Evolutionary conservation across 1,139 yeast genomes (phyloP), one percentile per base, ranked within the genome.

Genomic region (Suhomyces anneliseae): DNA sequence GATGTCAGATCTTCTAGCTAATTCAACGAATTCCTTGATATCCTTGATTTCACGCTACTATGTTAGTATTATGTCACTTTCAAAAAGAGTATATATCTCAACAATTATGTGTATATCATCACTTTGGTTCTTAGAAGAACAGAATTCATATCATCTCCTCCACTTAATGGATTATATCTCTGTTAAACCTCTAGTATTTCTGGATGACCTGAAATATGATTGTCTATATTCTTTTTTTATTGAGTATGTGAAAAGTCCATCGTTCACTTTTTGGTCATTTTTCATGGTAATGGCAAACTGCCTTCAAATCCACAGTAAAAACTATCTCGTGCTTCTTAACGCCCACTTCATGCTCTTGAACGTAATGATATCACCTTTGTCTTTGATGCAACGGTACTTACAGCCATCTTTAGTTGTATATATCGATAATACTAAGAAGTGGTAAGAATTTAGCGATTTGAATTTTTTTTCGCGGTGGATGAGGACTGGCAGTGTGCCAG

Each of bases 1-100:
- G 74, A 93, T 92, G 83, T 92, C 99, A 70, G 92, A 82, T 85
- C 98, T 86, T 83, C 95, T 89, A 73, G 98, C 92, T 76, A 90
- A 87, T 80, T 90, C 97, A 77, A 93, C 92, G 83, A 93, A 90
- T 80, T 88, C 89, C 82, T 93, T 93, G 82, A 93, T 90, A 79
- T 92, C 97, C 73, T 89, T 88, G 73, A 92, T 87, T 85, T 92
- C 95, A 68, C 69, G 74, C 75, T 70, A 46, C 41, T 36, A 38
- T 38, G 65, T 64, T 61, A 62, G 68, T 62, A 62, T 43, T 12
- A 27, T 33, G 9, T 38, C 32, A n/a, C 27, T 6, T 8, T 26
- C 11, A 19, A 24, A 36, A 10, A 27, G 3, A 14, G 15, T 14
- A 14, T 14, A 14, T 14, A 14, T 14, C 15, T 14, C 15, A 14